Percentiles rank a stretch among this genome's conserved stretches.
phyloP scores from a whole-genome alignment of 2,329 filamentous ascomycete genomes.

The Pezicula rhizophila region DNA sequence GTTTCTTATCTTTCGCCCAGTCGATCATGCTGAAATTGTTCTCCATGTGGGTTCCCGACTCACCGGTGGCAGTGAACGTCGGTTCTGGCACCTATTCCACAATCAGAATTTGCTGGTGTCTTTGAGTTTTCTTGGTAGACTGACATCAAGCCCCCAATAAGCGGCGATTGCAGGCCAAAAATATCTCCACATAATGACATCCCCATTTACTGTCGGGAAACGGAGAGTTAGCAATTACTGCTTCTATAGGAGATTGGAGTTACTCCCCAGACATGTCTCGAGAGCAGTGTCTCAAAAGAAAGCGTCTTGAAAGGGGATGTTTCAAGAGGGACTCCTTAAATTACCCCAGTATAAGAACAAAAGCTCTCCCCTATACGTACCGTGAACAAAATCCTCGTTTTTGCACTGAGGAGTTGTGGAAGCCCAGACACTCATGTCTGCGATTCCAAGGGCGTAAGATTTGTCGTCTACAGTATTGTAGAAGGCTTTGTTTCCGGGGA shows the following conservation, averaged over 20 bases:
- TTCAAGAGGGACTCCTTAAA: no score
- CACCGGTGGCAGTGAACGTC: background rate
- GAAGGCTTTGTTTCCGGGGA: background rate
- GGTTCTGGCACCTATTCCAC: background rate
- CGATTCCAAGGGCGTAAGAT: background rate
- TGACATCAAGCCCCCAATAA: background rate
- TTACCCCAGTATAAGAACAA: no score
- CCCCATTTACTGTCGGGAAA: background rate
- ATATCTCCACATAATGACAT: background rate
- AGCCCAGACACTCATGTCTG: background rate
- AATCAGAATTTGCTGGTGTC: no score
- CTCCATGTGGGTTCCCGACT: background rate
- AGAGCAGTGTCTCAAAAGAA: no score
- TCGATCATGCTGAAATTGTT: background rate
- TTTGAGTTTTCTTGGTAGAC: background rate
- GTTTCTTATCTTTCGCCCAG: background rate
- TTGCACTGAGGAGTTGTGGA: background rate
- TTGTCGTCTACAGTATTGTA: background rate
- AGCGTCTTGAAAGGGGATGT: no score
- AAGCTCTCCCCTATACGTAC: background rate
- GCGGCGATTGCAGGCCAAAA: background rate
- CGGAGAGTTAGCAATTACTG: no score
- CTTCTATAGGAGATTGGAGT: no score
- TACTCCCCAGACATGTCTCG: no score
- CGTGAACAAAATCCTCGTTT: background rate